Evolutionary conservation across 192 early-diverging fungal genomes (phyloP), one percentile per base, ranked within the genome.

Genomic region (Coemansia sp.): DNA sequence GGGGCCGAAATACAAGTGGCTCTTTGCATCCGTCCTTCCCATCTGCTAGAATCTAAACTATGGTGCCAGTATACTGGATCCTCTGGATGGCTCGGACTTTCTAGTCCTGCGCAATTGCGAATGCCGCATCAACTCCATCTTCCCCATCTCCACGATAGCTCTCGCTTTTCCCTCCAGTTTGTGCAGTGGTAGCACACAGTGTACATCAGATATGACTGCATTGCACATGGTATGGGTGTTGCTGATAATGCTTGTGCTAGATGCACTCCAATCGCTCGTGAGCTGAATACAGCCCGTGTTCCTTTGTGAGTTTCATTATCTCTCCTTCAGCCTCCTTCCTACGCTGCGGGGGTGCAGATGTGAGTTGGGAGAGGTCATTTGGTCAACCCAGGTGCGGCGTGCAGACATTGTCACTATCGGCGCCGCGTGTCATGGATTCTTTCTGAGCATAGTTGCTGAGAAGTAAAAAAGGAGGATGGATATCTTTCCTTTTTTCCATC

Each of bases 81-180:
- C 19, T 48, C 16, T 44, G 12, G 14, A 44, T 44, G 38, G 12
- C 47, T 49, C 60, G 60, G 60, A 21, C 31, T 62, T 62, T 50
- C 47, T 52, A 52, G 19, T 25, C 58, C 28, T 60, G 59, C 60
- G 60, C 60, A 27, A 62, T 52, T 62, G 60, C 60, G 60, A 62
- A 62, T 34, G 60, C 60, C 60, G 60, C 49, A 4, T 8, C 21
- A 34, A 5, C 7, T 34, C 21, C 32, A 27, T 25, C 21, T 18
- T 21, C 1, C 26, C 21, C 12, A 54, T 54, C 53, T 30, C 16
- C n/a, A n/a, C 19, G 54, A 55, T 6, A 26, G 26, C 7, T 55
- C 14, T 55, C 19, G 54, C 26, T 25, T 56, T 10, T 9, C 16
- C 16, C 38, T 44, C 38, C 14, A 16, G 38, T 44, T 44, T 44